phyloP scores from a whole-genome alignment of 2,329 filamentous ascomycete species.

The Microdochium trichocladiopsis region DNA sequence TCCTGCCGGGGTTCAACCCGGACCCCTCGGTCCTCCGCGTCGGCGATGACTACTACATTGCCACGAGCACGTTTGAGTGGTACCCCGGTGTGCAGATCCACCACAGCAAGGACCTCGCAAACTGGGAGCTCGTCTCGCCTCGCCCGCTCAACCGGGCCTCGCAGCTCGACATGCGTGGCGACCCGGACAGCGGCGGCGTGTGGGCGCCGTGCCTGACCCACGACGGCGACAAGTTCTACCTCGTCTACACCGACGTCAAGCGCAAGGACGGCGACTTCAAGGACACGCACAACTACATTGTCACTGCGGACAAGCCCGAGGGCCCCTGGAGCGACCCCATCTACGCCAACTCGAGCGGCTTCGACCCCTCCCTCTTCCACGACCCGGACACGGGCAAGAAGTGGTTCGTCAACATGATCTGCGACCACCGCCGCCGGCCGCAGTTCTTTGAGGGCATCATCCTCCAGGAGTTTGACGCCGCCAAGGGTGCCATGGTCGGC shows the following conservation, averaged over 20 bases:
- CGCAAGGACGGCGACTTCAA: constrained; percentile 61
- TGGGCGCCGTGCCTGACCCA: constrained; percentile 60
- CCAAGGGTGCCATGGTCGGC: constrained; percentile 41
- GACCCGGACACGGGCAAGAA: constrained; percentile 44
- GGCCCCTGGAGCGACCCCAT: constrained; percentile 57
- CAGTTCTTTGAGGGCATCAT: constrained; percentile 47
- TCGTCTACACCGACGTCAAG: constrained; percentile 61
- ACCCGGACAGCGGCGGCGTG: constrained; percentile 53
- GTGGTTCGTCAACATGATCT: constrained; percentile 51
- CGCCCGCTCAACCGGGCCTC: constrained; percentile 40
- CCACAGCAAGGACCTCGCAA: constrained; percentile 44
- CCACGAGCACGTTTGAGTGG: constrained; percentile 49
- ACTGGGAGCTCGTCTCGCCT: constrained; percentile 36
- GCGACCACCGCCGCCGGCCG: constrained; percentile 44
- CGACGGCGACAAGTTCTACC: constrained; percentile 52
- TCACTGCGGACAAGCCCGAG: constrained; percentile 42
- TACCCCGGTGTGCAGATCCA: constrained; percentile 48
- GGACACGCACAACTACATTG: constrained; percentile 58
- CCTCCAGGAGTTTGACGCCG: constrained; percentile 49
- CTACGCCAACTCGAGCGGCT: constrained; percentile 53
- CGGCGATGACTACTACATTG: constrained; percentile 46
- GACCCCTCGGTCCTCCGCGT: constrained; percentile 48
- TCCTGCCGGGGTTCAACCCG: constrained; percentile 49
- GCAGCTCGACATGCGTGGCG: constrained; percentile 50
- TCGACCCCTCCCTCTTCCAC: constrained; percentile 55